These are phyloP conservation scores for Petrea volubilis DNA, from an alignment of 257 asterid species.

Conservation along the genomic window DNA sequence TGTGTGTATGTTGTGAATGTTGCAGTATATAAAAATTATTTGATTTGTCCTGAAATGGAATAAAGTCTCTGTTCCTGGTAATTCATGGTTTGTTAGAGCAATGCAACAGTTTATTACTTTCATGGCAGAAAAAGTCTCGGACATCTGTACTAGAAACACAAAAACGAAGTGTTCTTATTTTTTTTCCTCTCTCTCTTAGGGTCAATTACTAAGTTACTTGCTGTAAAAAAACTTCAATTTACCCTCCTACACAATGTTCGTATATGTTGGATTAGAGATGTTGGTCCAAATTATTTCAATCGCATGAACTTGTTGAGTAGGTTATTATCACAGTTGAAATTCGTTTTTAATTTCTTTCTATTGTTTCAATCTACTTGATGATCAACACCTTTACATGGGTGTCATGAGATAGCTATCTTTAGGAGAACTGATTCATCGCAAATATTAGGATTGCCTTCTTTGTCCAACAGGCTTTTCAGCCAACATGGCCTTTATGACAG, in stretches of 20 bases:
- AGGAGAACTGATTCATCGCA: conserved; percentile 38
- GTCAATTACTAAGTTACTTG: no score
- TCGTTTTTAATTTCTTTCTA: background rate
- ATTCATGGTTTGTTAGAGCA: background rate
- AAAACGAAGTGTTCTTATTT: no score
- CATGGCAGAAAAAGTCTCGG: no score
- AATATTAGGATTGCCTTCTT: conserved; percentile 99
- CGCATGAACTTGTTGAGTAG: no score
- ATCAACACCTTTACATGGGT: conserved; percentile 1
- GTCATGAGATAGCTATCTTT: background rate
- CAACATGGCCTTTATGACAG: conserved; percentile 96
- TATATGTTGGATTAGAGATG: no score
- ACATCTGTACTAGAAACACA: background rate
- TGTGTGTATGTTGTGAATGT: background rate
- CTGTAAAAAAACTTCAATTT: no score
- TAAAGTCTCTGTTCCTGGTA: no score
- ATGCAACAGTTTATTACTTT: background rate
- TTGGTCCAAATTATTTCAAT: no score
- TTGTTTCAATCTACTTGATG: conserved; percentile 7
- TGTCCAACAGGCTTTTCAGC: conserved; percentile 99
- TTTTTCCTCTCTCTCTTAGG: no score
- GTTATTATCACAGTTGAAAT: conserved; percentile 11
- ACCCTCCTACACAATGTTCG: no score
- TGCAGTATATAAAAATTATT: background rate
- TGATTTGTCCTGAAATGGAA: no score